These are phyloP conservation scores for Chaetomium tenue DNA, from an alignment of 495 filamentous ascomycete species.

Conservation along the genomic window DNA sequence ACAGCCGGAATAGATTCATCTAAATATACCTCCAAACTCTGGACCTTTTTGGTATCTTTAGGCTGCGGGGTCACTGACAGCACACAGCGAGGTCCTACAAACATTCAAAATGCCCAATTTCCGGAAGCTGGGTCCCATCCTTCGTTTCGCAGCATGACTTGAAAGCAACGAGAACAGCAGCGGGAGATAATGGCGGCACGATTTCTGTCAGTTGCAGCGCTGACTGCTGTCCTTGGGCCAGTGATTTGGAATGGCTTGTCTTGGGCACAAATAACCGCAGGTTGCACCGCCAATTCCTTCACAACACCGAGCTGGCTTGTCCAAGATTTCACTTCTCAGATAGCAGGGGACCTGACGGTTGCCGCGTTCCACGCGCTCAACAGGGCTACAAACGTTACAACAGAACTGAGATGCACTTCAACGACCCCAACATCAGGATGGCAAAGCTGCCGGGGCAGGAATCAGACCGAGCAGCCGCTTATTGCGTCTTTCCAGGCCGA, in stretches of 20 bases:
- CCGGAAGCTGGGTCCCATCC: too few species aligned
- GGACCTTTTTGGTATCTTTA: not conserved
- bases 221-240: conserved; percentile 9
- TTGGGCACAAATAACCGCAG: conserved; percentile 12
- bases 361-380: conserved; percentile 24
- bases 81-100: not conserved
- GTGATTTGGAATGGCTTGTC: not conserved
- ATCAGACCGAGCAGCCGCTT: conserved; percentile 1
- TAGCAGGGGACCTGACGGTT: not conserved
- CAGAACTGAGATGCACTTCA: conserved; percentile 16
- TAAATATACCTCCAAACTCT: not conserved
- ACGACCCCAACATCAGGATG: not conserved
- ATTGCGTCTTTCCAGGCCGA: conserved; percentile 11
- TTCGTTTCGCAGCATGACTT: not conserved
- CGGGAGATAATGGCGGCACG: not conserved
- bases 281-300: conserved; percentile 31
- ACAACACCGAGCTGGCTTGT: conserved; percentile 31
- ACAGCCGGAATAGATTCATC: conserved; percentile 11
- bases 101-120: not conserved
- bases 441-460: conserved; percentile 16
- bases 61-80: conserved; percentile 3
- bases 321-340: conserved; percentile 13
- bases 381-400: conserved; percentile 24
- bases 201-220: not conserved
- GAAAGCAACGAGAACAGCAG: not conserved